phyloP scores from a whole-genome alignment of 345 rosid genomes.

The Anastatica hierochuntica region DNA sequence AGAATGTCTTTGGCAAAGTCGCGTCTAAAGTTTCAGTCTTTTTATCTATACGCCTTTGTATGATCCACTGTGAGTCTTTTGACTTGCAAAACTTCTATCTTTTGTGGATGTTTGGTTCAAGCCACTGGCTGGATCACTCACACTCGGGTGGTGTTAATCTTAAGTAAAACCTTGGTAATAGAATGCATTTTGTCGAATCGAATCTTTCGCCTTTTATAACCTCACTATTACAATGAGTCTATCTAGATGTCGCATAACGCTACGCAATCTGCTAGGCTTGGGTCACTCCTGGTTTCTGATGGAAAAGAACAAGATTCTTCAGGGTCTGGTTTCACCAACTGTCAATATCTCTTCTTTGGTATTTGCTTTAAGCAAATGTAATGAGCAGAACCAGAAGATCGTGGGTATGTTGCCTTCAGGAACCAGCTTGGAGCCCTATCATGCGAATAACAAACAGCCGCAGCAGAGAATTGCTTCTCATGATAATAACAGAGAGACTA shows the following conservation, averaged over 20 bases:
- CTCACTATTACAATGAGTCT: too few relatives aligned
- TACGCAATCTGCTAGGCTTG: too few relatives aligned
- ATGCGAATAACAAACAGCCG: not conserved
- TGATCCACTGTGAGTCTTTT: not conserved
- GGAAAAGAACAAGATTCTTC: not conserved
- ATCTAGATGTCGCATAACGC: too few relatives aligned
- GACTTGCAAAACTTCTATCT: not conserved
- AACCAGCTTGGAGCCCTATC: not conserved
- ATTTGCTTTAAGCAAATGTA: too few relatives aligned
- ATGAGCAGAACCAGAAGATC: too few relatives aligned
- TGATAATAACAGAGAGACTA: not conserved
- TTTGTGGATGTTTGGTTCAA: too few relatives aligned
- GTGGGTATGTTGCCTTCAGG: not conserved
- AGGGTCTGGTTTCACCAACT: not conserved
- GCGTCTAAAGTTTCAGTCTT: slow-evolving; percentile 26
- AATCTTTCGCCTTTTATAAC: too few relatives aligned
- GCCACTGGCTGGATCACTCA: slow-evolving; percentile 16
- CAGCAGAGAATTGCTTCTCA: not conserved
- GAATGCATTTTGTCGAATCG: too few relatives aligned
- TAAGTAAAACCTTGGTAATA: slow-evolving; percentile 11
- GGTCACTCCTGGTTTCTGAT: too few relatives aligned
- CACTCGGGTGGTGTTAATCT: slow-evolving; percentile 3
- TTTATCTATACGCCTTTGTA: slow-evolving; percentile 8
- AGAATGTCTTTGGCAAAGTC: slow-evolving; percentile 68
- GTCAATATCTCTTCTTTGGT: not conserved